Evolutionary conservation across 768 basidiomycete species (phyloP).

Genomic region (Calvatia gigantea): DNA sequence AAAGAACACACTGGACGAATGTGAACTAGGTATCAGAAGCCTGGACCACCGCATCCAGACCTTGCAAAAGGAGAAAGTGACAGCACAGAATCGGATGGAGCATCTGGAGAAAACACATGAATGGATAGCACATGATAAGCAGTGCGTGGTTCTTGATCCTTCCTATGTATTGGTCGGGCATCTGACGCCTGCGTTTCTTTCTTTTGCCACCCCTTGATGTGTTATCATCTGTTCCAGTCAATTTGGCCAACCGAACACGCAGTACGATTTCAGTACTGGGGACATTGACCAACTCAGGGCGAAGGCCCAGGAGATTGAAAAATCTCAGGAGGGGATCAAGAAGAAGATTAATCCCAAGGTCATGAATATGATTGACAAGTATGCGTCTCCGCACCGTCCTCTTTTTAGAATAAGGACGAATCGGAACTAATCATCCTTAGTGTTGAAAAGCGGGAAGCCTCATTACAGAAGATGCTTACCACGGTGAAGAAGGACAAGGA

Average conservation of each 20-base stretch:
- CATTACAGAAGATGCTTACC: conserved; percentile 83
- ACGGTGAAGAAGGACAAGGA: conserved; percentile 89
- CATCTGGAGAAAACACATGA: conserved; percentile 78
- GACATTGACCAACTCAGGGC: conserved; percentile 59
- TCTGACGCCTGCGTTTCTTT: not conserved
- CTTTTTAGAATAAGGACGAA: not conserved
- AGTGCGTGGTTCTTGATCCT: conserved; percentile 47
- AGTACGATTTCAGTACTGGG: conserved; percentile 73
- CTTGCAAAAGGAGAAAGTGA: conserved; percentile 67
- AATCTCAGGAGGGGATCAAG: conserved; percentile 81
- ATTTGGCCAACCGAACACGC: conserved; percentile 79
- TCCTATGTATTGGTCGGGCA: not conserved
- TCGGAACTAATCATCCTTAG: conserved; percentile 33
- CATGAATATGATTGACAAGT: conserved; percentile 95
- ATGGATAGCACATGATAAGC: conserved; percentile 88
- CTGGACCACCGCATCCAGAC: conserved; percentile 62
- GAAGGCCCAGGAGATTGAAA: conserved; percentile 72
- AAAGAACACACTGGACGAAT: conserved; percentile 64
- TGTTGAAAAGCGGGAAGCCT: conserved; percentile 88
- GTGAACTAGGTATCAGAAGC: conserved; percentile 61
- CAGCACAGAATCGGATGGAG: conserved; percentile 46
- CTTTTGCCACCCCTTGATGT: too few species aligned
- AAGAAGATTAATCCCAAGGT: conserved; percentile 96
- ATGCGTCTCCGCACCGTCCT: conserved; percentile 22
- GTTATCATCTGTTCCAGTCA: conserved; percentile 58